Conservation (phyloP, 2,329 filamentous ascomycete species). For the Ophidiomyces ophidiicola region DNA sequence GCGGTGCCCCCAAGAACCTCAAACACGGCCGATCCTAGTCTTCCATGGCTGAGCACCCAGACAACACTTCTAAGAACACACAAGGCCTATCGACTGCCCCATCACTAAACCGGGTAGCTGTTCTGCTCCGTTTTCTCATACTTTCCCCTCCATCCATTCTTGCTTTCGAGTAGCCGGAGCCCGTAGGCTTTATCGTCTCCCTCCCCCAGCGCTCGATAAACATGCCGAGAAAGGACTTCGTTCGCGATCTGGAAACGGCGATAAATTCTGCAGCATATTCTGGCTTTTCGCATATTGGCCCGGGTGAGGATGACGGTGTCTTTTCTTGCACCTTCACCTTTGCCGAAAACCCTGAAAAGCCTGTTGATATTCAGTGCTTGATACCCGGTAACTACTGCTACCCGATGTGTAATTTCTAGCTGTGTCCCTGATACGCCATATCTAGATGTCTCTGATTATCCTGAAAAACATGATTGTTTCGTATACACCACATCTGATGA, state of each 20-base stretch:
- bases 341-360: conserved; percentile 18
- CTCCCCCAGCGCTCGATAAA: no score
- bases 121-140: no score
- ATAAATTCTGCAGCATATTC: conserved; percentile 29
- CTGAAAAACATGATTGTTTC: conserved; percentile 45
- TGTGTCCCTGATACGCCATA: conserved; percentile 16
- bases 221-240: conserved; percentile 58
- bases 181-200: no score
- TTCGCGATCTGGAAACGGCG: conserved; percentile 43
- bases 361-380: conserved; percentile 29
- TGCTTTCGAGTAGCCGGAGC: no score
- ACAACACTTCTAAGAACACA: no score
- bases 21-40: no score
- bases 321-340: conserved; percentile 49
- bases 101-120: no score
- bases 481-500: conserved; percentile 41
- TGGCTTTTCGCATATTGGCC: conserved; percentile 43
- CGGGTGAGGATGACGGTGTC: conserved; percentile 60
- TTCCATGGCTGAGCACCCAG: no score
- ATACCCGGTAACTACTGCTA: conserved; percentile 28
- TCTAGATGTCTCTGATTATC: conserved; percentile 49
- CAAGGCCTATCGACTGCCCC: no score
- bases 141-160: no score
- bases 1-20: no score
- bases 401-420: background rate